These are phyloP conservation scores for Asterella californica DNA, from an alignment of 225 moss, liverwort and hornwort genomes.

Conservation along the genomic window DNA sequence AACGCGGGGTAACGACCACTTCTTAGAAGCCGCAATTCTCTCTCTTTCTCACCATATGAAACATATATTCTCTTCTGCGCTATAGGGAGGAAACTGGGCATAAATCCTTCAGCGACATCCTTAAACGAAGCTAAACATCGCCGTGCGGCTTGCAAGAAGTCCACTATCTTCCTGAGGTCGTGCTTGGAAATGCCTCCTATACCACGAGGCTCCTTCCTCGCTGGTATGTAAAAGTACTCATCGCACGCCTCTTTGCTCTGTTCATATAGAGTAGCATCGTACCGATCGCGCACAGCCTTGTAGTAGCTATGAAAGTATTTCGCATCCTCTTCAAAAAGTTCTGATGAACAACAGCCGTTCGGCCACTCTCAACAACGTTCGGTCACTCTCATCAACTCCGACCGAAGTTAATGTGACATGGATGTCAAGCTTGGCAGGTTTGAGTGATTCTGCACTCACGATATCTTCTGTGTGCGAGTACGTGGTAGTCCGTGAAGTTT, in stretches of 20 bases:
- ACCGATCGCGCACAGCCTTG: slow-evolving; percentile 68
- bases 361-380: too few relatives aligned
- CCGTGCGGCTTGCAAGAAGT: background rate
- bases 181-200: slow-evolving; percentile 87
- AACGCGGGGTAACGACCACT: slow-evolving; percentile 86
- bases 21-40: slow-evolving; percentile 80
- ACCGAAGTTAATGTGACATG: too few relatives aligned
- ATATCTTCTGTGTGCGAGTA: too few relatives aligned
- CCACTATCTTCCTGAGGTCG: slow-evolving; percentile 54
- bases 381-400: too few relatives aligned
- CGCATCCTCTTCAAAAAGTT: slow-evolving; percentile 87
- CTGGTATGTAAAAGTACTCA: slow-evolving; percentile 80
- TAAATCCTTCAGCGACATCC: slow-evolving; percentile 76
- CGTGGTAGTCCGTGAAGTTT: too few relatives aligned
- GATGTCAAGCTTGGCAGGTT: too few relatives aligned
- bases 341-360: too few relatives aligned
- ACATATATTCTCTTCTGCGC: slow-evolving; percentile 50
- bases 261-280: slow-evolving; percentile 58
- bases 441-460: too few relatives aligned
- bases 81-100: slow-evolving; percentile 82
- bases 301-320: slow-evolving; percentile 65
- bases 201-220: slow-evolving; percentile 85
- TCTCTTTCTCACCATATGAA: slow-evolving; percentile 54
- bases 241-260: slow-evolving; percentile 72
- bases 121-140: slow-evolving; percentile 66